Evolutionary conservation across 2,329 filamentous ascomycete genomes (phyloP), one percentile per base, ranked within the genome.

Genomic region (Phialemoniopsis sp.): DNA sequence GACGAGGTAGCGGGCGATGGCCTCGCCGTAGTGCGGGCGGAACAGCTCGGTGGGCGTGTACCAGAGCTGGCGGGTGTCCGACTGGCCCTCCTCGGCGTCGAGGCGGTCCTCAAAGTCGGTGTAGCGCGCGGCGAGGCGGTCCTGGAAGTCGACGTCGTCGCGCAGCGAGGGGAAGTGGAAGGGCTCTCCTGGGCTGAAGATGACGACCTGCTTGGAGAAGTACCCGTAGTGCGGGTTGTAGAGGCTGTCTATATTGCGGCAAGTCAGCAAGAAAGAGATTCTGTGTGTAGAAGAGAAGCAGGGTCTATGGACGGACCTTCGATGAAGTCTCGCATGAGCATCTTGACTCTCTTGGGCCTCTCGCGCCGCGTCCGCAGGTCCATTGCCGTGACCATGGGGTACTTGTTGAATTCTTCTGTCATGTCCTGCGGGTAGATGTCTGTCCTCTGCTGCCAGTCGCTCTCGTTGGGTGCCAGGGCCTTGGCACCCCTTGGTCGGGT

Each of bases 21-120:
- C 88, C 70, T 98, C 90, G 57, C 91, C 94, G 60, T 98, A 98
- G 65, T 91, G 94, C 0, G 94, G 93, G 26, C 88, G 80, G 68
- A 98, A 98, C 15, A 98, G 80, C 68, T 98, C 93, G 0, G 93
- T 98, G 0, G 94, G 93, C 12, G 93, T 98, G 63, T 98, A 94
- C 93, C 93, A 98, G 34, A 98, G 73, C 67, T 98, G 93, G 9
- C 93, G 81, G 31, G 87, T 85, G 35, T 84, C 78, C n/a, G 51
- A 58, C 29, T 67, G 87, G 37, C 65, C 64, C 16, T 83, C 72
- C 42, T 78, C 72, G 34, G 75, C 77, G 60, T 98, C 94, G 42
- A 98, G 78, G 16, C 72, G 68, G 58, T 97, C 89, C 64, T 98
- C 93, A 55, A 98, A 97, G 48, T 87, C 80, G 34, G 81, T 86